Base-by-base conservation (phyloP, 1,284 basidiomycete genomes). In the Schizophyllum commune region DNA sequence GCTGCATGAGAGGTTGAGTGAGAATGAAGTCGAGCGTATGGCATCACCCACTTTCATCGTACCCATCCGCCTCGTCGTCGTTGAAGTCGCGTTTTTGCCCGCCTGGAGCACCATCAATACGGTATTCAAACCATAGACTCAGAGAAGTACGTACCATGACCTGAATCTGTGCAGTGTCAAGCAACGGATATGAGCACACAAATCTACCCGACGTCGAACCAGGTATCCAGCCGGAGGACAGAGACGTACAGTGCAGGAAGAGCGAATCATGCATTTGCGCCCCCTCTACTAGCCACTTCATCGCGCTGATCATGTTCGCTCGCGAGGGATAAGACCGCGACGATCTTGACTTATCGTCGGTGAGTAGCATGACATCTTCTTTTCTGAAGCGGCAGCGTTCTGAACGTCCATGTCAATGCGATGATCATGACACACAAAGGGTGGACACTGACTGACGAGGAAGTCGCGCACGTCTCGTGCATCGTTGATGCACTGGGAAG, bases 281-380 rank as follows among this genome's bases (percentile, higher is more conserved):
- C 63, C 80, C 85, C 27, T 77, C 73, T 2, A 96, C 91, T 17
- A 96, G 83, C 94, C 94, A 96, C 54, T 77, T 78, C 91, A 95
- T 94, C 0, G 87, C 91, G 22, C 82, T 79, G 19, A 92, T 69
- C 64, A 97, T 92, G 71, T 96, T 96, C 62, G 74, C 75, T 61
- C 82, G 78, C 0, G 92, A 96, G 0, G 94, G 94, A 51, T 81
- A 77, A 57, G 82, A 75, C 39, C 85, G 78, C 11, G 82, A 77
- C 13, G 39, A 47, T 11, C 13, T 47, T 67, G 89, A 79, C 3
- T 69, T 70, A 1, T 80, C 74, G 63, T 91, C 85, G 70, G 88
- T 88, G 54, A 97, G 79, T 59, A 94, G 69, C 52, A 92, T 83
- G 54, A 96, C 89, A 68, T 96, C 84, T 9, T 86, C 66, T 62